phyloP scores from a whole-genome alignment of 2,329 filamentous ascomycete species.

The Sporothrix variecibatus region DNA sequence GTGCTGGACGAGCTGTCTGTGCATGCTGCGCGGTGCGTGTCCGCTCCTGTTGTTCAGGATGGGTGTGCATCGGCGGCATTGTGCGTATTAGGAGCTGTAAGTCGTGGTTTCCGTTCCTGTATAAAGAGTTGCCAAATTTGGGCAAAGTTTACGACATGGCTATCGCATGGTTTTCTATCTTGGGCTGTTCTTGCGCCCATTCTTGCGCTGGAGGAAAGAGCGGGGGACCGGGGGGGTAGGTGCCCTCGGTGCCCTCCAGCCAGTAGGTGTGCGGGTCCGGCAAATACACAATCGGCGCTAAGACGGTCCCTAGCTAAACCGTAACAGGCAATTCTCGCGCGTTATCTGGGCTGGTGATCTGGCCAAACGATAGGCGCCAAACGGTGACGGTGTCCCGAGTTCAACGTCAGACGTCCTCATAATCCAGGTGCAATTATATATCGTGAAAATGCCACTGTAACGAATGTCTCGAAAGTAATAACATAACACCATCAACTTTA shows the following conservation, averaged over 20 bases:
- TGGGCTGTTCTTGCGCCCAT: slow-evolving; percentile 1
- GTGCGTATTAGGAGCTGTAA: background rate
- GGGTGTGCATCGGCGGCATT: background rate
- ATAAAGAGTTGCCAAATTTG: background rate
- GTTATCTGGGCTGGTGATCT: background rate
- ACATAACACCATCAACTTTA: too few species aligned
- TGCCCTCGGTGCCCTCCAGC: background rate
- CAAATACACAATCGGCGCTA: background rate
- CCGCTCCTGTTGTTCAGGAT: background rate
- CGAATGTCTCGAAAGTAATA: too few species aligned
- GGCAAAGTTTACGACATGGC: background rate
- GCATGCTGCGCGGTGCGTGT: background rate
- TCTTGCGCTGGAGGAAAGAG: background rate
- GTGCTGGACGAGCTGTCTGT: background rate
- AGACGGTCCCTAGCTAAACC: background rate
- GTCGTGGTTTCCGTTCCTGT: background rate
- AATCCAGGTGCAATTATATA: slow-evolving; percentile 6
- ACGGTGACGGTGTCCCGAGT: background rate
- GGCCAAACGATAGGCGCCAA: background rate
- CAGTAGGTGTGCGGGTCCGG: background rate
- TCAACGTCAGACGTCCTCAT: background rate
- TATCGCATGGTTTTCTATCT: slow-evolving; percentile 1
- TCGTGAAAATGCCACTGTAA: background rate
- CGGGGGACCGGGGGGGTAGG: background rate
- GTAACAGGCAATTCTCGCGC: background rate